Base-by-base conservation (phyloP, 805 yeast genomes). In the Kazachstania viticola region DNA sequence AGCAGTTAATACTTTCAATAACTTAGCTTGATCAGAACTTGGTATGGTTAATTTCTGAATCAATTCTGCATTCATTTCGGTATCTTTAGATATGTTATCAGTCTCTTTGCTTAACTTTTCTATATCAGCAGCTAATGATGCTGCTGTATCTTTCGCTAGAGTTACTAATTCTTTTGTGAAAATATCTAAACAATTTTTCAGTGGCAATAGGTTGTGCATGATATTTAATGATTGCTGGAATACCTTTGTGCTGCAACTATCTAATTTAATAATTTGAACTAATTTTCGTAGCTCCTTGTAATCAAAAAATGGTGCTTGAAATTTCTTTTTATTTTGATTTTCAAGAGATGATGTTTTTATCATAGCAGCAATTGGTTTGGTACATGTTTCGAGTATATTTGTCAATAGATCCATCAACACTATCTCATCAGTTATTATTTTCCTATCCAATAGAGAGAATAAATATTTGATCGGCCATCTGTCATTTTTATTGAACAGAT, bases 1-100 rank as follows among this genome's bases (percentile, higher is more conserved):
- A 0, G 95, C 94, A 1, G 96, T 85, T 38, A 87, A 62, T 3
- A 84, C 75, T 31, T 95, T 67, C 33, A 88, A 61, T n/a, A 91
- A 57, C 46, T 84, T 85, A 6, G 95, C 81, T 51, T 91, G 97
- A 38, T 80, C 85, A 0, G 95, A 80, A 26, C 80, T 73, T 1
- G 85, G 72, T 0, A 83, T 71, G 2, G 91, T 80, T 48, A 87
- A 82, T 43, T 72, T 73, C 17, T 71, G 58, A 37, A 85, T 63
- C 3, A 74, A 58, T 17, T 69, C 72, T 15, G 69, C 65, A 29
- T 68, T 71, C 18, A 73, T 62, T 17, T 70, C 73, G 17, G 62
- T 62, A 4, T 62, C 64, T 21, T 52, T 61, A 25, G 44, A 32
- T 14, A 58, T 51, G 2, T 49, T 46, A 14, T 53, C 36, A 21